These are phyloP conservation scores for Aphanomyces invadans DNA, from an alignment of 352 stramenopile genomes.

Conservation along the genomic window DNA sequence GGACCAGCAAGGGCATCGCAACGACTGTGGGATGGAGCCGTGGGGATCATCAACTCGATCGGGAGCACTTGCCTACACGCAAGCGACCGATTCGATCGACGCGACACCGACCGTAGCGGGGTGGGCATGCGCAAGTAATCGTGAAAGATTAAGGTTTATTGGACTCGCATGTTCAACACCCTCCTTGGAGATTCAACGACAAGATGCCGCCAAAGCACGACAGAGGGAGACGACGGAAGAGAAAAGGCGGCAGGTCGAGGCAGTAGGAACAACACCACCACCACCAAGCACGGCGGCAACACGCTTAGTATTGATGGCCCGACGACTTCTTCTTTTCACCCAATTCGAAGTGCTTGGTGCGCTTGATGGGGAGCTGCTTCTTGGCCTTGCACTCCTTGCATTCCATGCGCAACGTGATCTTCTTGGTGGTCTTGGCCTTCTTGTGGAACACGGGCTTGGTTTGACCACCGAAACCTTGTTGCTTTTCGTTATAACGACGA, in stretches of 20 bases:
- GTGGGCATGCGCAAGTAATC: too few relatives aligned
- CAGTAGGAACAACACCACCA: not conserved
- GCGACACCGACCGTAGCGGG: too few relatives aligned
- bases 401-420: constrained; percentile 96
- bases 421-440: constrained; percentile 99
- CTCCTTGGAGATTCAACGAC: not conserved
- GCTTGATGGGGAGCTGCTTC: constrained; percentile 98
- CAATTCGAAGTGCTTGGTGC: constrained; percentile 99
- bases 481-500: constrained; percentile 99
- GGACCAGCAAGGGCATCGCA: too few relatives aligned
- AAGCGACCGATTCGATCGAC: too few relatives aligned
- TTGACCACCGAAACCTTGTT: constrained; percentile 99
- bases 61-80: too few relatives aligned
- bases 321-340: constrained; percentile 98
- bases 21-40: too few relatives aligned
- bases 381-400: constrained; percentile 99
- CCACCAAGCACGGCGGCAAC: not conserved
- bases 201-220: not conserved
- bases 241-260: not conserved
- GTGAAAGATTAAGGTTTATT: constrained; percentile 25
- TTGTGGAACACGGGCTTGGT: constrained; percentile 99
- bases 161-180: constrained; percentile 24
- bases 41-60: too few relatives aligned
- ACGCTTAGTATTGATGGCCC: constrained; percentile 95
- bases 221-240: constrained; percentile 13